Percentiles rank a stretch among this genome's conserved stretches.
These are phyloP conservation scores for Colletotrichum noveboracense DNA, from an alignment of 2,329 filamentous ascomycete genomes.

Conservation along the genomic window DNA sequence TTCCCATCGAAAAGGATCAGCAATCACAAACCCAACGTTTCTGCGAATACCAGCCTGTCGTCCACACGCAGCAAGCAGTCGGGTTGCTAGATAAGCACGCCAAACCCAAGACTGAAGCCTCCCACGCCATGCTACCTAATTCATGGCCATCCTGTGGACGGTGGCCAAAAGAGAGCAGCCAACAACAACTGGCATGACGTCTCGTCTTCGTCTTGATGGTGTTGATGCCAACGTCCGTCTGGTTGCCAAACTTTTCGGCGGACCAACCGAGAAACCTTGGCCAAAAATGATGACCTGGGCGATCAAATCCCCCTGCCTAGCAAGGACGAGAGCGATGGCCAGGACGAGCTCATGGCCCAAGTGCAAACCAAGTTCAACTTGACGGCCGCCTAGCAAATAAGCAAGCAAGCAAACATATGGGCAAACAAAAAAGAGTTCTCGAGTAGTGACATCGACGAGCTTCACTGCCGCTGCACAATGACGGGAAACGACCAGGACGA, in stretches of 20 bases:
- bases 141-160: background rate
- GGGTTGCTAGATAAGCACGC: background rate
- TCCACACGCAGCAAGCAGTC: background rate
- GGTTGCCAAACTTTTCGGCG: constrained; percentile 2
- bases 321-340: background rate
- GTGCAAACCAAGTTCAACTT: background rate
- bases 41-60: background rate
- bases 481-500: background rate
- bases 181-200: background rate
- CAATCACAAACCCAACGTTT: background rate
- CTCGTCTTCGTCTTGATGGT: background rate
- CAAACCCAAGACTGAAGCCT: background rate
- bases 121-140: background rate
- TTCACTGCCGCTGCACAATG: background rate
- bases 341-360: constrained; percentile 4
- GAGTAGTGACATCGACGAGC: background rate
- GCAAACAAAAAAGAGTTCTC: background rate
- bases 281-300: background rate
- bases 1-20: background rate
- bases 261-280: constrained; percentile 11
- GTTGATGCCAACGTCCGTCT: background rate
- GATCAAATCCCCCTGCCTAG: background rate
- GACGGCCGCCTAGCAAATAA: background rate
- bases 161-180: background rate
- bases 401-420: background rate